Conservation (phyloP, 257 asterid species). For the Ajuga chamaepitys region DNA sequence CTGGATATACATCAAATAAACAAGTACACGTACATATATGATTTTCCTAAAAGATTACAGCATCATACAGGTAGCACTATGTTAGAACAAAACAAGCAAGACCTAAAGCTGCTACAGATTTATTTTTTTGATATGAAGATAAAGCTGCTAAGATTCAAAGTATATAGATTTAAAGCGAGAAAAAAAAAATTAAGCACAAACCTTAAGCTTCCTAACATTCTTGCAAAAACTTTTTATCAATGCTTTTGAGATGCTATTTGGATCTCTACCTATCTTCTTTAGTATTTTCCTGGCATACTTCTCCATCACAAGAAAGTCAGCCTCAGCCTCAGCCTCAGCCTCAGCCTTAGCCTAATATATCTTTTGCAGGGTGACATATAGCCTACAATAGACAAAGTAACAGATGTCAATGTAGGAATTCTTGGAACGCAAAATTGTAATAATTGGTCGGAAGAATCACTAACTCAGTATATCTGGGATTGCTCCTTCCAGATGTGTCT, state of each 20-base stretch:
- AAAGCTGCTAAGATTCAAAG: too few species aligned
- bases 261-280: constrained; percentile 82
- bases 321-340: too few species aligned
- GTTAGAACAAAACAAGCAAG: background rate
- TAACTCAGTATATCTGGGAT: constrained; percentile 99
- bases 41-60: background rate
- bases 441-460: constrained; percentile 26
- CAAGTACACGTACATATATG: background rate
- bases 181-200: constrained; percentile 13
- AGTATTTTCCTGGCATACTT: constrained; percentile 48
- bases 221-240: constrained; percentile 77
- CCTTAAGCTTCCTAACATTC: constrained; percentile 85
- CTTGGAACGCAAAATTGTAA: background rate
- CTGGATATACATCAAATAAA: background rate
- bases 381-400: constrained; percentile 36
- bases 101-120: background rate
- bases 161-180: background rate
- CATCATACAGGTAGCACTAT: background rate
- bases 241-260: constrained; percentile 69
- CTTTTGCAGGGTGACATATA: constrained; percentile 75
- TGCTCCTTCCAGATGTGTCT: constrained; percentile 92
- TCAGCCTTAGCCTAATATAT: constrained; percentile 95
- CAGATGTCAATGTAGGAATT: background rate
- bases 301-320: constrained; percentile 77
- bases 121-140: too few species aligned